Percentiles rank a stretch among this genome's conserved stretches.
phyloP scores from a whole-genome alignment of 345 rosid species.

The Garcia nutans region DNA sequence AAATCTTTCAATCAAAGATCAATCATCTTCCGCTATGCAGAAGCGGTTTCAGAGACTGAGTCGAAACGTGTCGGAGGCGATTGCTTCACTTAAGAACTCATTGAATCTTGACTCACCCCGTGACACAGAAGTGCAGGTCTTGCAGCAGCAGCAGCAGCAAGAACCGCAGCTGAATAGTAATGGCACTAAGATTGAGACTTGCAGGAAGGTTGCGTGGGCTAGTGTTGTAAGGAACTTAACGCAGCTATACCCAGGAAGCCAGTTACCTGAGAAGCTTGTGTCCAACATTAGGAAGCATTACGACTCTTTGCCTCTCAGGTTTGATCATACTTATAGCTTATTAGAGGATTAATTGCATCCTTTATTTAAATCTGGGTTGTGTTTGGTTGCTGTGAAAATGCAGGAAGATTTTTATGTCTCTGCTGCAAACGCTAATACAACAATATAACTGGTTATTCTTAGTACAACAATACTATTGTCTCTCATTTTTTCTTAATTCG shows the following conservation, averaged over 20 bases:
- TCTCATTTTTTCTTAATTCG: background rate
- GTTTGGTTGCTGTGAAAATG: conserved; percentile 28
- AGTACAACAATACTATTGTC: too few relatives aligned
- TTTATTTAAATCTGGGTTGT: conserved; percentile 10
- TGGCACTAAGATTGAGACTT: conserved; percentile 42
- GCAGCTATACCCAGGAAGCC: conserved; percentile 90
- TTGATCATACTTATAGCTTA: background rate
- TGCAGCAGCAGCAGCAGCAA: conserved; percentile 9
- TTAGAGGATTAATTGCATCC: background rate
- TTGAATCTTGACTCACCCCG: conserved; percentile 72
- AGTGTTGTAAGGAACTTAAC: conserved; percentile 84
- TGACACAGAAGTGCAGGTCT: conserved; percentile 22
- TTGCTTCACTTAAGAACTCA: conserved; percentile 82
- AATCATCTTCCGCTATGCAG: conserved; percentile 56
- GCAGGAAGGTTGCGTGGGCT: conserved; percentile 83
- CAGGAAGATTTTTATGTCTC: background rate
- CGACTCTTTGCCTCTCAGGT: conserved; percentile 97
- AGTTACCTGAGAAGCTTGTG: conserved; percentile 92
- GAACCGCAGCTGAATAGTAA: background rate
- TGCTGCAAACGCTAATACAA: background rate
- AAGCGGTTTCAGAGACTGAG: conserved; percentile 75
- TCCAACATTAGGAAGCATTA: conserved; percentile 88
- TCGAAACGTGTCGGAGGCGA: conserved; percentile 84
- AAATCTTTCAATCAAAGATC: conserved; percentile 15
- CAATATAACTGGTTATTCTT: background rate